Percentiles rank a stretch among this genome's conserved stretches.
Conservation (phyloP, 2,329 filamentous ascomycete genomes). For the Alternaria gansuensis region DNA sequence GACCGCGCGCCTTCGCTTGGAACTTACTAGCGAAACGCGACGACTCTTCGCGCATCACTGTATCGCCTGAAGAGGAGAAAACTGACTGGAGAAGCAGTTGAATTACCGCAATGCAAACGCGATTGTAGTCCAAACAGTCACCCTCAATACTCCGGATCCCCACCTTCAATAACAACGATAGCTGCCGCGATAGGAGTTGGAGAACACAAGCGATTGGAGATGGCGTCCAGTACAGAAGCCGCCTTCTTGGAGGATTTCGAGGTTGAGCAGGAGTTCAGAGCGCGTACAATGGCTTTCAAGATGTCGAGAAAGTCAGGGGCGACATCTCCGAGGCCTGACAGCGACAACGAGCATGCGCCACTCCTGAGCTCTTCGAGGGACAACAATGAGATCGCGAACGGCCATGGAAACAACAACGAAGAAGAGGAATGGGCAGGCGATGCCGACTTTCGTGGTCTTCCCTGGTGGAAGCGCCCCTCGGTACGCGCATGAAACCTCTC, state of each 20-base stretch:
- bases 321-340: constrained; percentile 23
- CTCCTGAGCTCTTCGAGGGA: constrained; percentile 34
- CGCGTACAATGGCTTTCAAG: constrained; percentile 23
- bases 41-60: not conserved
- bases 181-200: not conserved
- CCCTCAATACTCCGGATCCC: constrained; percentile 16
- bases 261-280: constrained; percentile 37
- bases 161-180: constrained; percentile 1
- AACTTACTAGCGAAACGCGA: constrained; percentile 3
- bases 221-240: constrained; percentile 41
- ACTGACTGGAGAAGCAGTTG: constrained; percentile 19
- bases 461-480: constrained; percentile 62
- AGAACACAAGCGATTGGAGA: constrained; percentile 13
- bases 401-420: constrained; percentile 15
- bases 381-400: constrained; percentile 25
- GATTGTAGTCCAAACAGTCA: constrained; percentile 16
- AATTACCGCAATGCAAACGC: constrained; percentile 32
- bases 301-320: constrained; percentile 31
- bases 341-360: constrained; percentile 40
- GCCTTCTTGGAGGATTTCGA: constrained; percentile 44
- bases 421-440: constrained; percentile 46
- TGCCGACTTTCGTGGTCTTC: constrained; percentile 53
- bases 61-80: constrained; percentile 11
- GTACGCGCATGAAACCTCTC: constrained; percentile 48
- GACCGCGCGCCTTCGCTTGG: constrained; percentile 8